Conservation (phyloP, 257 asterid genomes). For the Apocynum venetum region DNA sequence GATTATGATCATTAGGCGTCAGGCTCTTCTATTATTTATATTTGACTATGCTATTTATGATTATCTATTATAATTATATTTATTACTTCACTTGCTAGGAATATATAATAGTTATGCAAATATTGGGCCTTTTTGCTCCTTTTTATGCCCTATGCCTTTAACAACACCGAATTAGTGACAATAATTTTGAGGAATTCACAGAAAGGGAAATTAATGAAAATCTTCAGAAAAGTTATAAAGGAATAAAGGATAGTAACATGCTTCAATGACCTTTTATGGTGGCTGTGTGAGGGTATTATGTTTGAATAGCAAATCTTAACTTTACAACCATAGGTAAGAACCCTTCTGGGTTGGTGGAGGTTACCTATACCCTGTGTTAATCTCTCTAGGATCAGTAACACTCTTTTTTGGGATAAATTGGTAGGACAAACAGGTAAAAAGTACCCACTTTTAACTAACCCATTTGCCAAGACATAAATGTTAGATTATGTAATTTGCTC, state of each 20-base stretch:
- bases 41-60: too few species aligned
- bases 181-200: not conserved
- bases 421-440: not conserved
- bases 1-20: too few species aligned
- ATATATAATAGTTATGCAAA: too few species aligned
- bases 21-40: too few species aligned
- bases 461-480: not conserved
- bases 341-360: not conserved
- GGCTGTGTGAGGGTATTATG: not conserved
- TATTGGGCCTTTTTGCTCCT: too few species aligned
- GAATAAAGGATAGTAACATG: not conserved
- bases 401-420: not conserved
- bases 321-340: not conserved
- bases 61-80: too few species aligned
- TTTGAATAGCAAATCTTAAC: not conserved
- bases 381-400: not conserved
- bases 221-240: not conserved
- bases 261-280: not conserved
- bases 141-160: too few species aligned
- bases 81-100: too few species aligned
- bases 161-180: too few species aligned
- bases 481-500: not conserved
- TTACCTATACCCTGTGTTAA: not conserved
- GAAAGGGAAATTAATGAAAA: not conserved
- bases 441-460: not conserved